Conservation (phyloP, 1,139 yeast species). For the Sugiyamaella neomexicana region DNA sequence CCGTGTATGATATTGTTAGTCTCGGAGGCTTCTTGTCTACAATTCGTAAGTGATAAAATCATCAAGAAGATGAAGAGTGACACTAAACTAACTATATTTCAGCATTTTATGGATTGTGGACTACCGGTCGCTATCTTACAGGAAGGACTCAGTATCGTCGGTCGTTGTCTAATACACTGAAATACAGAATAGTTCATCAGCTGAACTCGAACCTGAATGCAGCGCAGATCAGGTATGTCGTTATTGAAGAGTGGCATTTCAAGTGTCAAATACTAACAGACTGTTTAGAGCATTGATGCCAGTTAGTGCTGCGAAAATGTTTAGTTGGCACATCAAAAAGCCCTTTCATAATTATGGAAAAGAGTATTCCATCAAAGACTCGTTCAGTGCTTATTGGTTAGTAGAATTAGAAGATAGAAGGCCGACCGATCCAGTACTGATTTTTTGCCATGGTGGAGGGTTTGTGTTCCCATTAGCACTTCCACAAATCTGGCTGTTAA, state of each 20-base stretch:
- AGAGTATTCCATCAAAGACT: neutral
- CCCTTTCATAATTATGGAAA: conserved; percentile 9
- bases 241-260: no score
- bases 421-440: conserved; percentile 32
- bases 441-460: conserved; percentile 48
- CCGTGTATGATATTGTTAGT: conserved; percentile 4
- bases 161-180: conserved; percentile 4
- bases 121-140: neutral
- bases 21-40: conserved; percentile 12
- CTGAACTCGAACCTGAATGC: conserved; percentile 13
- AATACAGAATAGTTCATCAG: conserved; percentile 6
- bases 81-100: neutral
- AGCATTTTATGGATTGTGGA: conserved; percentile 15
- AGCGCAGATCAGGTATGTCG: conserved; percentile 11
- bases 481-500: conserved; percentile 34
- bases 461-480: conserved; percentile 41
- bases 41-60: conserved; percentile 5
- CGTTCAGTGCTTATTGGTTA: conserved; percentile 28
- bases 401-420: conserved; percentile 31
- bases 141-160: conserved; percentile 10
- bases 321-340: conserved; percentile 1
- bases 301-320: conserved; percentile 2
- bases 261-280: neutral
- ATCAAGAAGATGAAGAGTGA: neutral
- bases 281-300: conserved; percentile 11